Evolutionary conservation across 2,329 filamentous ascomycete genomes (phyloP).

Genomic region (Trichoderma afroharzianum): DNA sequence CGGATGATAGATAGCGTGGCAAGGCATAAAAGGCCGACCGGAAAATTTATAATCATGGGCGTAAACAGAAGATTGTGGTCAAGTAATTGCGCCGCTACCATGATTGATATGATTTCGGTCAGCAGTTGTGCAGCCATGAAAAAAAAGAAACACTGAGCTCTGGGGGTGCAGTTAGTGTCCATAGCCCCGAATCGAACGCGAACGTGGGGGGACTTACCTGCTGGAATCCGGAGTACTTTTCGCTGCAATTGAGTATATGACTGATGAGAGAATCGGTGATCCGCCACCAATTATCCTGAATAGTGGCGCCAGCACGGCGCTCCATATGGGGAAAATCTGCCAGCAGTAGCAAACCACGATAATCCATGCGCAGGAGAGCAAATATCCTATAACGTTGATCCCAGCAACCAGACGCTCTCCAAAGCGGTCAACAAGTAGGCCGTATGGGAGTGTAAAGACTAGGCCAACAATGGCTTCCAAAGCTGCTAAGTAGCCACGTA

Average conservation of each 20-base stretch:
- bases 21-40: slow-evolving; percentile 1
- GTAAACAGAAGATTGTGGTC: not conserved
- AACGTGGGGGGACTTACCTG: not conserved
- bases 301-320: not conserved
- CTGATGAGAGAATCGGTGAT: slow-evolving; percentile 6
- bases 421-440: not conserved
- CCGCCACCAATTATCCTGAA: slow-evolving; percentile 7
- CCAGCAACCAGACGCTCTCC: not conserved
- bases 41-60: not conserved
- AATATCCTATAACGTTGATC: slow-evolving; percentile 7
- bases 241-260: slow-evolving; percentile 7
- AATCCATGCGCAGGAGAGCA: slow-evolving; percentile 9
- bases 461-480: not conserved
- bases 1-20: not conserved
- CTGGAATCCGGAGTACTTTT: not conserved
- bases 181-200: not conserved
- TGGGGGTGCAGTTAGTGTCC: not conserved
- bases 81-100: not conserved
- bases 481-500: not conserved
- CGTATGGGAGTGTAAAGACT: slow-evolving; percentile 2
- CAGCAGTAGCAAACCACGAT: not conserved
- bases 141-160: not conserved
- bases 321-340: not conserved
- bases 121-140: not conserved
- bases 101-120: not conserved